Evolutionary conservation across 768 basidiomycete genomes (phyloP).

Genomic region (Trametes punicea): DNA sequence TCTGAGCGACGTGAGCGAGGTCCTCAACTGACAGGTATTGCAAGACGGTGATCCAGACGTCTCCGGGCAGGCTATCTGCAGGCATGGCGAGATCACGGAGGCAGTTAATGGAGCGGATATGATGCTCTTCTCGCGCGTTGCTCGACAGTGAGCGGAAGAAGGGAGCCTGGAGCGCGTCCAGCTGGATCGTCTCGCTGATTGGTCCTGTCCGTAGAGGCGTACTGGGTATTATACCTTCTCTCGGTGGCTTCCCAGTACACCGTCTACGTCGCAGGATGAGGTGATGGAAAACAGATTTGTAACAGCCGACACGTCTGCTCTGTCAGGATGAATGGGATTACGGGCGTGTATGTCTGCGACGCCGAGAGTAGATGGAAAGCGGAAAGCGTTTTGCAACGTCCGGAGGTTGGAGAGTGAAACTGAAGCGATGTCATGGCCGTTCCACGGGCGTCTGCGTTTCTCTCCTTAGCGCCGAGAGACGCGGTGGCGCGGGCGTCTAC

Average conservation of each 20-base stretch:
- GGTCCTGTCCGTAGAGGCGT: background rate
- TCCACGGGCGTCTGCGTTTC: background rate
- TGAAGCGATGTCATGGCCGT: constrained; percentile 7
- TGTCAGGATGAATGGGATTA: too few relatives aligned
- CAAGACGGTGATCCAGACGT: constrained; percentile 55
- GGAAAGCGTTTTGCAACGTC: background rate
- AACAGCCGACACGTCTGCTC: too few relatives aligned
- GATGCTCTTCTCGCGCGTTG: background rate
- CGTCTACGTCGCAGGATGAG: too few relatives aligned
- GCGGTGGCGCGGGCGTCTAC: constrained; percentile 6
- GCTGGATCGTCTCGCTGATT: too few relatives aligned
- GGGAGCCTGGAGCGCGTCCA: too few relatives aligned
- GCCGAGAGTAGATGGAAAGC: background rate
- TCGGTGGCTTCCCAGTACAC: too few relatives aligned
- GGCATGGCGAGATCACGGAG: background rate
- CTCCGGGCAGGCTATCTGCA: constrained; percentile 42
- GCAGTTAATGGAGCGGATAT: background rate
- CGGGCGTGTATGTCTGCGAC: background rate
- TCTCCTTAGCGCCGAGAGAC: background rate
- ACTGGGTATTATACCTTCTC: too few relatives aligned
- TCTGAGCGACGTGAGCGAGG: constrained; percentile 38
- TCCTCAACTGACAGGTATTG: constrained; percentile 43
- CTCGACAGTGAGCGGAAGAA: too few relatives aligned
- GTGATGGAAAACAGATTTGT: too few relatives aligned
- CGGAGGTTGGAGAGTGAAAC: constrained; percentile 8